Conservation (phyloP, 371 early-diverging fungal genomes). For the Haplosporangium sp. region DNA sequence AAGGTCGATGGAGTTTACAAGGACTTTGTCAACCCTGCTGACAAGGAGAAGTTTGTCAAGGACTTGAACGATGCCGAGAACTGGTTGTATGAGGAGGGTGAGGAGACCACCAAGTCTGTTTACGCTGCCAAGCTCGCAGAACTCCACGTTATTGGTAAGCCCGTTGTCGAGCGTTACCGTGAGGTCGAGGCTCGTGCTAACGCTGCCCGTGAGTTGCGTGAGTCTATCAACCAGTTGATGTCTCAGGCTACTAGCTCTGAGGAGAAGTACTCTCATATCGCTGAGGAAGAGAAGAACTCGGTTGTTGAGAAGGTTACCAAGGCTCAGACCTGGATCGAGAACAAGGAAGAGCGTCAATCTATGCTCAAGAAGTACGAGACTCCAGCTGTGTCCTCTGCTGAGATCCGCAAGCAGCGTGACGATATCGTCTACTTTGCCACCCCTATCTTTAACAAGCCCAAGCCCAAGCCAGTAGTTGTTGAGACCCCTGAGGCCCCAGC, state of each 20-base stretch:
- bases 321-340: slow-evolving; percentile 91
- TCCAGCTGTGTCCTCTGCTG: slow-evolving; percentile 76
- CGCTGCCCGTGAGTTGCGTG: slow-evolving; percentile 85
- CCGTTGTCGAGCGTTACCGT: slow-evolving; percentile 83
- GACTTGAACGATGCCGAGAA: slow-evolving; percentile 89
- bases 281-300: slow-evolving; percentile 86
- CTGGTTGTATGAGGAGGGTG: slow-evolving; percentile 98
- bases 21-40: slow-evolving; percentile 79
- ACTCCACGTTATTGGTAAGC: slow-evolving; percentile 87
- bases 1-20: slow-evolving; percentile 84
- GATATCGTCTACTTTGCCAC: slow-evolving; percentile 68
- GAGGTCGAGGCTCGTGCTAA: slow-evolving; percentile 89
- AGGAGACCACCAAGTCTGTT: slow-evolving; percentile 90
- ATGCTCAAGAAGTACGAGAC: slow-evolving; percentile 79
- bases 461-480: slow-evolving; percentile 71
- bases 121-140: slow-evolving; percentile 86
- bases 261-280: slow-evolving; percentile 90
- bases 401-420: slow-evolving; percentile 85
- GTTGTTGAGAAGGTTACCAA: slow-evolving; percentile 80
- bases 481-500: slow-evolving; percentile 39
- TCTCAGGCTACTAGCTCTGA: slow-evolving; percentile 80
- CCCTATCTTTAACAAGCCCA: slow-evolving; percentile 91
- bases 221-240: slow-evolving; percentile 78
- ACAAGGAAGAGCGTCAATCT: slow-evolving; percentile 80
- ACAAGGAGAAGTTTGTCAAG: slow-evolving; percentile 76